phyloP scores from a whole-genome alignment of 805 yeast species.

The Saccharomycopsis selenospora region DNA sequence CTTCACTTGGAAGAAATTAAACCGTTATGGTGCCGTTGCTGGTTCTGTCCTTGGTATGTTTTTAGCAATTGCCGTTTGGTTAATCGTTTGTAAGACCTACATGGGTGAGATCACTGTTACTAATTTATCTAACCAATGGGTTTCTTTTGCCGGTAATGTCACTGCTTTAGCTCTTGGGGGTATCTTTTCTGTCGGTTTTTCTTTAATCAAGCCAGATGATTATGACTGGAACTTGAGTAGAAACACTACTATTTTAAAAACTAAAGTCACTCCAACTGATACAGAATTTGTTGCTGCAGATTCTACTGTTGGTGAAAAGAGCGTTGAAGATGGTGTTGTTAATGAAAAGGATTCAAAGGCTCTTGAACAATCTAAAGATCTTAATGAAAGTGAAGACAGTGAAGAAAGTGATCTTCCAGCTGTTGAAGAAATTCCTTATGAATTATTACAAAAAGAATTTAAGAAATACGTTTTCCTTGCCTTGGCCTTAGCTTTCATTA shows the following conservation, averaged over 20 bases:
- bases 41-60: constrained; percentile 35
- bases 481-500: constrained; percentile 23
- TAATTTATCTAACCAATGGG: constrained; percentile 31
- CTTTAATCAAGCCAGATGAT: constrained; percentile 32
- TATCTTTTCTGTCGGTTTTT: constrained; percentile 27
- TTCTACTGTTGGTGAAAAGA: not conserved
- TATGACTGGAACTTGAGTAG: constrained; percentile 32
- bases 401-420: constrained; percentile 24
- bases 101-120: constrained; percentile 30
- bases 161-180: constrained; percentile 33
- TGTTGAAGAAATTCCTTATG: constrained; percentile 25
- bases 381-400: constrained; percentile 2
- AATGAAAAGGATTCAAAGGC: constrained; percentile 1
- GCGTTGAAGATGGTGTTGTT: not conserved
- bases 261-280: too few species aligned
- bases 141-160: constrained; percentile 35
- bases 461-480: constrained; percentile 27
- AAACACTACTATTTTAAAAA: constrained; percentile 29
- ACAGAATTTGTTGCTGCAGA: constrained; percentile 1
- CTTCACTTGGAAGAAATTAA: constrained; percentile 34
- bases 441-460: constrained; percentile 28
- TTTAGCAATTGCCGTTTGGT: constrained; percentile 32
- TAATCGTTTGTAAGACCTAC: constrained; percentile 30
- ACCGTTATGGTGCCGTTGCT: constrained; percentile 32
- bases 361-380: too few species aligned